Percentiles rank a stretch among this genome's conserved stretches.
Conservation (phyloP, 2,329 filamentous ascomycete genomes). For the Chrysoporthe deuterocubensis region DNA sequence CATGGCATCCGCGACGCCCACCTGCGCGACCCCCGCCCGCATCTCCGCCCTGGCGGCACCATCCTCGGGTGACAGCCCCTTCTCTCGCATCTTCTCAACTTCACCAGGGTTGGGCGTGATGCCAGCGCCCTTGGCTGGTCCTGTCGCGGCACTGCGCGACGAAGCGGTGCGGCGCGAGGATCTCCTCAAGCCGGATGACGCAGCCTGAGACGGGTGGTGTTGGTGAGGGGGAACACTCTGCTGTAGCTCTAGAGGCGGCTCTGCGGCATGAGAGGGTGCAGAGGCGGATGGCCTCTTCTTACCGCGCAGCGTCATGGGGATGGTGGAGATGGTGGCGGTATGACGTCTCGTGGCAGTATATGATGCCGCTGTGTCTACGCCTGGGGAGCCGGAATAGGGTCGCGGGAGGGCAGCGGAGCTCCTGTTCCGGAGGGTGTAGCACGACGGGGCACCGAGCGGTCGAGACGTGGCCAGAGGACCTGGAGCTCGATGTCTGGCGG, state of each 20-base stretch:
- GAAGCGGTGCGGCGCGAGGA: constrained; percentile 16
- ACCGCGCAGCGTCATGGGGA: constrained; percentile 21
- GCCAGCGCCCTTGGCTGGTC: background rate
- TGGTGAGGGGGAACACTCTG: background rate
- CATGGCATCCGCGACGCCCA: constrained; percentile 45
- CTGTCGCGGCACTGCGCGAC: background rate
- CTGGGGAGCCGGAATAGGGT: background rate
- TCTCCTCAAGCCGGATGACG: constrained; percentile 8
- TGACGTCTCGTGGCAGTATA: constrained; percentile 20
- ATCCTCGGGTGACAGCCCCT: background rate
- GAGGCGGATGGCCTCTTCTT: constrained; percentile 12
- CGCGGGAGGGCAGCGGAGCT: constrained; percentile 5
- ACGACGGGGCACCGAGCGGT: background rate
- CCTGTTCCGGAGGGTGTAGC: constrained; percentile 5
- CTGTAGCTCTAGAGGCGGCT: background rate
- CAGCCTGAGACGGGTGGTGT: background rate
- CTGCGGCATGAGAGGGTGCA: background rate
- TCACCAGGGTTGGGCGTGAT: background rate
- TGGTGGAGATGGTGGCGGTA: constrained; percentile 13
- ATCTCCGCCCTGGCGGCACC: background rate
- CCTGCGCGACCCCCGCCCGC: constrained; percentile 7
- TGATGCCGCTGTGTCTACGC: background rate
- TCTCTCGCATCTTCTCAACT: constrained; percentile 6
- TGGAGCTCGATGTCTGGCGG: constrained; percentile 16
- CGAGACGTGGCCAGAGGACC: constrained; percentile 1